phyloP scores from a whole-genome alignment of 805 yeast species.

The Candida quercuum region DNA sequence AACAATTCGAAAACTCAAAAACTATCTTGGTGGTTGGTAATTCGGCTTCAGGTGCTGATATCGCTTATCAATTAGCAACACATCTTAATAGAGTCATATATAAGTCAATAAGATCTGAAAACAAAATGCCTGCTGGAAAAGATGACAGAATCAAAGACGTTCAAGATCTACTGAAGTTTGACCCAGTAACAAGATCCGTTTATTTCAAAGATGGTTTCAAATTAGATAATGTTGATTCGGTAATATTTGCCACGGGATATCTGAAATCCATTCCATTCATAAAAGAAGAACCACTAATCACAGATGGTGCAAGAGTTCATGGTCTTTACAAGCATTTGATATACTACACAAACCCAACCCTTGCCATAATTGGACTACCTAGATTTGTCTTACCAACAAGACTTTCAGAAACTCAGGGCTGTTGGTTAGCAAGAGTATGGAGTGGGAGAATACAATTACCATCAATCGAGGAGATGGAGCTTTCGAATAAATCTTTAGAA shows the following conservation, averaged over 20 bases:
- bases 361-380: slow-evolving; percentile 60
- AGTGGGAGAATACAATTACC: slow-evolving; percentile 51
- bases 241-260: slow-evolving; percentile 76
- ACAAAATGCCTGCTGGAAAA: slow-evolving; percentile 37
- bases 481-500: slow-evolving; percentile 35
- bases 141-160: slow-evolving; percentile 37
- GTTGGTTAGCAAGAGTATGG: slow-evolving; percentile 58
- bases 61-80: slow-evolving; percentile 55
- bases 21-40: slow-evolving; percentile 67
- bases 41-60: slow-evolving; percentile 73
- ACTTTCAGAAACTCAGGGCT: slow-evolving; percentile 58
- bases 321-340: slow-evolving; percentile 58
- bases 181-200: slow-evolving; percentile 33
- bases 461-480: slow-evolving; percentile 36
- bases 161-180: slow-evolving; percentile 36
- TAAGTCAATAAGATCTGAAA: slow-evolving; percentile 45
- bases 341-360: slow-evolving; percentile 53
- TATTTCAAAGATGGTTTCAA: slow-evolving; percentile 43
- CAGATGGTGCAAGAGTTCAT: slow-evolving; percentile 43
- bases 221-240: slow-evolving; percentile 43
- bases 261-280: slow-evolving; percentile 61
- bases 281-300: slow-evolving; percentile 30
- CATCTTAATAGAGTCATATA: slow-evolving; percentile 35
- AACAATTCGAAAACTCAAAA: slow-evolving; percentile 32
- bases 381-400: slow-evolving; percentile 59